Evolutionary conservation across 768 basidiomycete genomes (phyloP).

Genomic region (Galerina marginata): DNA sequence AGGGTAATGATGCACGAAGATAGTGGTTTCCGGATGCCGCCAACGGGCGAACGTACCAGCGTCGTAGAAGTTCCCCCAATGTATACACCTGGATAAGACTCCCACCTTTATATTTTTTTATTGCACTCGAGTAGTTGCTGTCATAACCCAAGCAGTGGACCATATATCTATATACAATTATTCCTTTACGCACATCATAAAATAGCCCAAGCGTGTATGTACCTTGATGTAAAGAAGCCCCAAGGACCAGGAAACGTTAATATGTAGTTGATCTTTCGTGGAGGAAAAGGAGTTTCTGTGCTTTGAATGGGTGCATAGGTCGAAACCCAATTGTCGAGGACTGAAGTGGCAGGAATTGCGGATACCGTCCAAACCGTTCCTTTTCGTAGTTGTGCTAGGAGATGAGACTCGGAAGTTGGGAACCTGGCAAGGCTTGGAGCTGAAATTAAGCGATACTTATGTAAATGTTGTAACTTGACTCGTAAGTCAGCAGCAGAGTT

Average conservation of each 20-base stretch:
- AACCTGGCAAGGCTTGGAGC: conserved; percentile 45
- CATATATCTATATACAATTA: too few species aligned
- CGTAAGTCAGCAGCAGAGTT: conserved; percentile 24
- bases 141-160: too few species aligned
- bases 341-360: conserved; percentile 10
- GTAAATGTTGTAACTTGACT: conserved; percentile 10
- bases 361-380: conserved; percentile 10
- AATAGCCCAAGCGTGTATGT: conserved; percentile 63
- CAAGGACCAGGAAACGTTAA: conserved; percentile 60
- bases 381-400: conserved; percentile 24
- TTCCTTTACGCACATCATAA: conserved; percentile 54
- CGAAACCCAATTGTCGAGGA: conserved; percentile 16
- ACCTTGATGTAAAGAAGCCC: conserved; percentile 77
- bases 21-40: conserved; percentile 20
- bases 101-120: too few species aligned
- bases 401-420: conserved; percentile 16
- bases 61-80: conserved; percentile 20
- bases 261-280: conserved; percentile 9
- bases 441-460: conserved; percentile 50
- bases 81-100: conserved; percentile 17
- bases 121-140: too few species aligned
- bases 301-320: conserved; percentile 1
- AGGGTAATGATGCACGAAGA: conserved; percentile 16
- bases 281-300: background rate
- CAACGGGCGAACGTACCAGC: background rate